Conservation (phyloP, 2,329 filamentous ascomycete species). For the Didymella segeticola region DNA sequence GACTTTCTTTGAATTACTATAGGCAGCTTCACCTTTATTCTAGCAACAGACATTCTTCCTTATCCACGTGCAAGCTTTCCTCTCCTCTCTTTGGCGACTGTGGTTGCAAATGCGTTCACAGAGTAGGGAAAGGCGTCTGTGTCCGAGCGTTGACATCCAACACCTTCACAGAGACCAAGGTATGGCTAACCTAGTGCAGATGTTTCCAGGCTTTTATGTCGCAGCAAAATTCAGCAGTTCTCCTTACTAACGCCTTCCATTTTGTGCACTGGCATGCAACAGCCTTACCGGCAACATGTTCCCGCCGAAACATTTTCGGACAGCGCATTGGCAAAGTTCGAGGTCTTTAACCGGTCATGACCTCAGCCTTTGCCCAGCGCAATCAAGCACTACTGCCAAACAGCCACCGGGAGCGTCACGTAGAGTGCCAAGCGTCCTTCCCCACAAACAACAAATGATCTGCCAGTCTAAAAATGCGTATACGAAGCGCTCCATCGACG, state of each 20-base stretch:
- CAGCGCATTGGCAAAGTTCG: neutral
- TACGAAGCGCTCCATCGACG: neutral
- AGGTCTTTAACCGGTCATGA: slow-evolving; percentile 11
- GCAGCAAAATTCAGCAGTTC: neutral
- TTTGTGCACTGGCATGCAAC: neutral
- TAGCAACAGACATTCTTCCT: too few species aligned
- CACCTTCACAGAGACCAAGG: neutral
- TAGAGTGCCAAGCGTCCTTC: slow-evolving; percentile 22
- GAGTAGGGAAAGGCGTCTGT: too few species aligned
- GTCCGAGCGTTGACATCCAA: too few species aligned
- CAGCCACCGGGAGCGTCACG: slow-evolving; percentile 27
- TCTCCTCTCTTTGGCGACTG: too few species aligned
- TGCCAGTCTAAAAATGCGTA: neutral
- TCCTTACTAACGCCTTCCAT: neutral
- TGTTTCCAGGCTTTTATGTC: neutral
- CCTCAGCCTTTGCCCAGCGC: neutral
- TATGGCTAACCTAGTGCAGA: neutral
- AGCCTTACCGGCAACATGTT: neutral
- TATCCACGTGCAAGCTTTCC: too few species aligned
- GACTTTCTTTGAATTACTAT: too few species aligned
- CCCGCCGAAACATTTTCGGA: neutral
- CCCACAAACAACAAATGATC: slow-evolving; percentile 3
- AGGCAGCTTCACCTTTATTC: too few species aligned
- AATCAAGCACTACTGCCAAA: slow-evolving; percentile 15
- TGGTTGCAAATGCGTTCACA: too few species aligned